Base-by-base conservation (phyloP, 1,284 basidiomycete species). In the Pisolithus thermaeus region DNA sequence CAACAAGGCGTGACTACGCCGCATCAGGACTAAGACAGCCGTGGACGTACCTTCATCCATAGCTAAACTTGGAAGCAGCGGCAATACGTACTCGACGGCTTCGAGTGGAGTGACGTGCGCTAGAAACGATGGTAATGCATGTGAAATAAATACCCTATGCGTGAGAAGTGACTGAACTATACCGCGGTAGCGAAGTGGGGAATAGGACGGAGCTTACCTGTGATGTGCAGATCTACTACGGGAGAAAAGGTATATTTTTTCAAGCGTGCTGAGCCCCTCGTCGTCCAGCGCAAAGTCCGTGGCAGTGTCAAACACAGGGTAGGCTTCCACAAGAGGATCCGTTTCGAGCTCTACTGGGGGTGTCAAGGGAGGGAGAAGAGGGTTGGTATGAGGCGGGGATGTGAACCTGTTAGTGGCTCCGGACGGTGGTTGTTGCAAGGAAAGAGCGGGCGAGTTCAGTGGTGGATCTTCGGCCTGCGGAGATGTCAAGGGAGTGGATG, bases 221-320 rank as follows among this genome's bases (percentile, higher is more conserved):
- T 97, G 94, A 64, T 92, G 92, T 14, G 83, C 73, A 51, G 88
- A 84, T 58, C 87, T 86, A 68, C 92, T 95, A 61, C 89, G 83
- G 54, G 90, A 90, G 62, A 93, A 93, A 27, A 98, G 78, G 71
- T 97, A 98, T 59, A 97, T 97, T 62, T 90, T 88, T 72, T 99
- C 95, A 30, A 97, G 81, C 18, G 88, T 80, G 64, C 74, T 90
- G 50, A 96, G 79, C 51, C 83, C 80, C 61, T 94, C 89, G 54
- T 86, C 81, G 52, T 87, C 84, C 59, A 87, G 69, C 23, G 72
- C 72, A 37, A 81, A 68, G 63, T 83, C 80, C 46, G 77, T 56
- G 36, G 73, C 64, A 36, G 74, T 60, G 59, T 79, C 76, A 28
- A 66, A 55, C 12, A 59, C 52, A 12, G 55, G 51, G 43, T 70